These are phyloP conservation scores for Macadamia integrifolia DNA, from an alignment of 164 flowering plant species.

Conservation along the genomic window DNA sequence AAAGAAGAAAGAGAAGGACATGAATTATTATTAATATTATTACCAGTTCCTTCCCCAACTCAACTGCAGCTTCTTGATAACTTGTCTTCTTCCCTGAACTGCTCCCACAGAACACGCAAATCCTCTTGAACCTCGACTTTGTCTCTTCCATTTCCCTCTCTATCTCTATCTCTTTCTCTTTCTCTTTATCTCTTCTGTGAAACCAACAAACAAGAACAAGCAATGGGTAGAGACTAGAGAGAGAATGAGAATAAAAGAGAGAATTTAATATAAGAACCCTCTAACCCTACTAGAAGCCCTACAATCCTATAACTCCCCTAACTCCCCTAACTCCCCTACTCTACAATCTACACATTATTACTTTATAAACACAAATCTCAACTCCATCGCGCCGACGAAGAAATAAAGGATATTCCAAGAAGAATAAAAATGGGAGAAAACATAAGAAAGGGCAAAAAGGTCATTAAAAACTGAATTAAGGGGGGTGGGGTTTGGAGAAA, in stretches of 20 bases:
- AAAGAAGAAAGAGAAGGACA: too few species aligned
- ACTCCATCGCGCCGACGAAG: too few species aligned
- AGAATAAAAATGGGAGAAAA: too few species aligned
- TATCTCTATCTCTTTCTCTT: constrained; percentile 11
- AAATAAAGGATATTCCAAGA: too few species aligned
- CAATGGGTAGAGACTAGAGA: not conserved
- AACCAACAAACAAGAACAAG: not conserved
- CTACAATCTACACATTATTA: too few species aligned
- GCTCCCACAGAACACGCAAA: constrained; percentile 91
- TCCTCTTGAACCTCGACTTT: constrained; percentile 61
- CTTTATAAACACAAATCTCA: too few species aligned
- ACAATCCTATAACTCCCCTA: not conserved
- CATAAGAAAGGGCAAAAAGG: too few species aligned
- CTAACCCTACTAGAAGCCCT: not conserved
- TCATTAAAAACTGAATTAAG: too few species aligned
- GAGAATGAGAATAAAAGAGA: not conserved
- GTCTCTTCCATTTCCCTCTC: constrained; percentile 32
- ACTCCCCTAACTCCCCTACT: not conserved
- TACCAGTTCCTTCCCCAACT: constrained; percentile 82
- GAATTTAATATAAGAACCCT: not conserved
- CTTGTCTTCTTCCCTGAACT: constrained; percentile 74
- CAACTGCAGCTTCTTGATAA: constrained; percentile 81
- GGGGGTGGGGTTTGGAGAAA: too few species aligned
- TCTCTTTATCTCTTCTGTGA: not conserved
- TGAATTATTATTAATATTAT: not conserved